Evolutionary conservation across 805 yeast species (phyloP), one percentile per base, ranked within the genome.

Genomic region (Nakazawaea ernobii): DNA sequence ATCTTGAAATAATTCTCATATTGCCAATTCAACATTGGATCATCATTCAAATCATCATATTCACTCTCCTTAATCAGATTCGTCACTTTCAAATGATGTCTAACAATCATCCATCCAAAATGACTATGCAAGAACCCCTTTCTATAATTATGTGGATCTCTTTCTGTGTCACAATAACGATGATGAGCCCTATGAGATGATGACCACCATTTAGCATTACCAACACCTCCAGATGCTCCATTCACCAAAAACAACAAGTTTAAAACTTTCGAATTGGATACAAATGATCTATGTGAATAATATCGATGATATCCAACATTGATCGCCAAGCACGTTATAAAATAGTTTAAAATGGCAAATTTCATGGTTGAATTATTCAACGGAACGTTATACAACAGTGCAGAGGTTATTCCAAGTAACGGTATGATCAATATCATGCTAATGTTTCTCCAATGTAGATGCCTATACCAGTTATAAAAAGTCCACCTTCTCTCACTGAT

Each of bases 111-210:
- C 95, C 96, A 91, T 3, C 97, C 97, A 67, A 89, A 71, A 66
- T 90, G 96, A 32, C 92, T 80, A 77, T 80, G 90, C 57, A 77
- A 66, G 56, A 89, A 74, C 0, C 97, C 97, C 50, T 86, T 75
- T 59, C 91, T 78, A 35, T 86, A 83, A 58, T 82, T 82, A 65
- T 87, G 89, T 1, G 98, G 97, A 63, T 91, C 98, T 57, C 77
- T 75, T 51, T 87, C 95, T 0, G 95, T 84, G 60, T 91, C 96
- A 38, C 94, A 83, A 63, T 77, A 86, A 49, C 92, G 79, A 65
- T 91, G 97, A 67, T 91, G 97, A 4, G 94, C 90, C 50, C 95
- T 71, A 69, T 91, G 98, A 40, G 86, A 73, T 13, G 83, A 72
- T 20, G 86, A 83, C 95, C 95, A 89, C 77, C 84, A 76, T 58